Conservation (phyloP, 2,329 filamentous ascomycete species). For the Pseudogymnoascus sp. region DNA sequence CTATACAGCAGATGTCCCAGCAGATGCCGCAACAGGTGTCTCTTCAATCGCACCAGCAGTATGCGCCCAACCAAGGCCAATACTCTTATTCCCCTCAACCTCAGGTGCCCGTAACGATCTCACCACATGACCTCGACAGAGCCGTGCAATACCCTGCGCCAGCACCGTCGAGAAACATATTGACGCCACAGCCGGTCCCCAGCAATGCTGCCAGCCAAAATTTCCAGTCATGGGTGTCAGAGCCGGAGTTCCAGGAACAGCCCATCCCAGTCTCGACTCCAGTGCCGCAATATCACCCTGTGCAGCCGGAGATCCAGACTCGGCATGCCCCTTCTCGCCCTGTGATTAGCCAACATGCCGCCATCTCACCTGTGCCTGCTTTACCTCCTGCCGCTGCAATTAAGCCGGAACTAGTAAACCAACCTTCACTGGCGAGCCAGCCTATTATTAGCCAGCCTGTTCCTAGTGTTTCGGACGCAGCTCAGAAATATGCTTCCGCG, state of each 20-base stretch:
- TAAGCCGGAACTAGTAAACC: background rate
- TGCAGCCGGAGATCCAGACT: background rate
- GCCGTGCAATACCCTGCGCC: background rate
- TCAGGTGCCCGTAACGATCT: background rate
- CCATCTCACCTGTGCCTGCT: background rate
- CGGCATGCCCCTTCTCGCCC: background rate
- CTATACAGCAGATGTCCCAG: background rate
- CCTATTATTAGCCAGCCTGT: background rate
- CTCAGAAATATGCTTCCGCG: background rate
- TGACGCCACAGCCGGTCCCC: background rate
- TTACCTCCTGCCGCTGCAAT: background rate
- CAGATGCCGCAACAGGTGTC: background rate
- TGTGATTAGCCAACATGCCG: background rate
- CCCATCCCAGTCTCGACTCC: background rate
- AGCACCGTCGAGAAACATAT: background rate
- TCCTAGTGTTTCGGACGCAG: background rate
- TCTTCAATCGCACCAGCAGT: background rate
- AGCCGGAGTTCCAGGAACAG: background rate
- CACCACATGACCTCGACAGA: slow-evolving; percentile 9
- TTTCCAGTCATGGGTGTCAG: background rate
- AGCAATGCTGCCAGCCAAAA: background rate
- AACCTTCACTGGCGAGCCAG: background rate
- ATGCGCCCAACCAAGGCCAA: background rate
- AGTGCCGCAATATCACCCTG: background rate
- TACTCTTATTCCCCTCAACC: background rate